phyloP scores from a whole-genome alignment of 2,329 filamentous ascomycete genomes.

The Endoconidiophora laricicola region DNA sequence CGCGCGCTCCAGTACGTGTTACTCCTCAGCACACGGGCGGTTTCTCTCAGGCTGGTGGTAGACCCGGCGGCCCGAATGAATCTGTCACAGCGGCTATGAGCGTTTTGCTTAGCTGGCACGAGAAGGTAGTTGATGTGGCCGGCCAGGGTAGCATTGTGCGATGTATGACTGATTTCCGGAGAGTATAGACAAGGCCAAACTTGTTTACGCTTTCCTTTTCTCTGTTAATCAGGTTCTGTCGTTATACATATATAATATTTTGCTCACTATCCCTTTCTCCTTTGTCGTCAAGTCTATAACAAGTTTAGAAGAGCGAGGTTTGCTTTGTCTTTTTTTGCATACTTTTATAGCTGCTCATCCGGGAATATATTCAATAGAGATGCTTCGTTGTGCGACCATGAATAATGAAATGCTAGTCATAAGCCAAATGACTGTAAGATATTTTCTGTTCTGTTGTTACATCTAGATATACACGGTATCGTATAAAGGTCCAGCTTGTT shows the following conservation, averaged over 20 bases:
- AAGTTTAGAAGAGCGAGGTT: too few relatives aligned
- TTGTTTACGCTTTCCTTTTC: background rate
- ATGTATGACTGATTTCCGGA: constrained; percentile 91
- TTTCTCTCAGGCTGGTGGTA: constrained; percentile 60
- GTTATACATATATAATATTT: background rate
- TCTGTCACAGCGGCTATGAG: constrained; percentile 84
- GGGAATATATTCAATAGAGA: background rate
- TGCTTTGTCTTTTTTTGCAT: too few relatives aligned
- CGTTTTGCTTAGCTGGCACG: constrained; percentile 93
- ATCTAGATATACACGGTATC: background rate
- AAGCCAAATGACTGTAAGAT: too few relatives aligned
- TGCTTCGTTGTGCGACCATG: background rate
- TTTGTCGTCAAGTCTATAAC: too few relatives aligned
- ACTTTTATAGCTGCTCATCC: too few relatives aligned
- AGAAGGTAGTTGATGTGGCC: constrained; percentile 91
- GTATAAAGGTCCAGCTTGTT: background rate
- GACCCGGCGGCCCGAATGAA: constrained; percentile 38
- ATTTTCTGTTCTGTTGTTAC: background rate
- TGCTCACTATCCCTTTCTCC: too few relatives aligned
- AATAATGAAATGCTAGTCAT: too few relatives aligned
- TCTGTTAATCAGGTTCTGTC: background rate
- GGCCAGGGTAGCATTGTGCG: constrained; percentile 82
- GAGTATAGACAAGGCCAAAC: constrained; percentile 26
- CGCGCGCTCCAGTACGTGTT: constrained; percentile 30
- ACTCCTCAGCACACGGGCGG: constrained; percentile 63